phyloP scores from a whole-genome alignment of 1,284 basidiomycete genomes.

The Cutaneotrichosporon sp. region DNA sequence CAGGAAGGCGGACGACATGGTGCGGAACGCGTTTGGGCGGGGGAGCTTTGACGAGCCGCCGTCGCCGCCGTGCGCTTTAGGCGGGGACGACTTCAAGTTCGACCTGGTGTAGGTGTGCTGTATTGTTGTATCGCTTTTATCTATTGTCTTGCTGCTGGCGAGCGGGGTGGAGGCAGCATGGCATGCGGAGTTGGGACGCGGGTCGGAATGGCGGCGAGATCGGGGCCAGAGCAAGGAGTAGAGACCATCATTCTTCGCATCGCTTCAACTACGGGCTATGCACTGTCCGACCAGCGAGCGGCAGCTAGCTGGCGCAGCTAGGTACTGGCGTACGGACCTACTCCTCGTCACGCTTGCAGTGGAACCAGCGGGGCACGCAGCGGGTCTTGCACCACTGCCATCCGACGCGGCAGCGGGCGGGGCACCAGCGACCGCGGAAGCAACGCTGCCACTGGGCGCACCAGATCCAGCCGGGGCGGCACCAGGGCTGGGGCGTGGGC shows the following conservation, averaged over 20 bases:
- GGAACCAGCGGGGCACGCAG: not conserved
- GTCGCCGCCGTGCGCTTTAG: constrained; percentile 9
- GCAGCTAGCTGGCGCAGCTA: constrained; percentile 1
- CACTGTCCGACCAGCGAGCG: not conserved
- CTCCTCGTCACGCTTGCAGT: not conserved
- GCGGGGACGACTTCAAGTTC: constrained; percentile 13
- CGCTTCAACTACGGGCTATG: not conserved
- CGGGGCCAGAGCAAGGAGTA: too few species aligned
- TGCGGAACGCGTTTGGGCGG: not conserved
- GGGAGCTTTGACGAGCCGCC: constrained; percentile 10
- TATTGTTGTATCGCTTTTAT: constrained; percentile 2
- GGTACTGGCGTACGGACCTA: not conserved
- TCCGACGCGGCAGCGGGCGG: not conserved
- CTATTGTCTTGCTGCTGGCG: too few species aligned
- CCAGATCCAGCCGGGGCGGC: not conserved
- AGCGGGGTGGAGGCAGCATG: too few species aligned
- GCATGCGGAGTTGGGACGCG: too few species aligned
- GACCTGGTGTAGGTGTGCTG: not conserved
- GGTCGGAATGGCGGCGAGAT: too few species aligned
- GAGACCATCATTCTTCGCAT: not conserved
- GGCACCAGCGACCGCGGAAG: not conserved
- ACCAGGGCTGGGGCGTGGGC: not conserved
- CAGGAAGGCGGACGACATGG: not conserved
- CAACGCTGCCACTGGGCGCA: not conserved
- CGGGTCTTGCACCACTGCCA: not conserved